These are phyloP conservation scores for Westerdykella sp. DNA, from an alignment of 2,329 filamentous ascomycete genomes.

Conservation along the genomic window DNA sequence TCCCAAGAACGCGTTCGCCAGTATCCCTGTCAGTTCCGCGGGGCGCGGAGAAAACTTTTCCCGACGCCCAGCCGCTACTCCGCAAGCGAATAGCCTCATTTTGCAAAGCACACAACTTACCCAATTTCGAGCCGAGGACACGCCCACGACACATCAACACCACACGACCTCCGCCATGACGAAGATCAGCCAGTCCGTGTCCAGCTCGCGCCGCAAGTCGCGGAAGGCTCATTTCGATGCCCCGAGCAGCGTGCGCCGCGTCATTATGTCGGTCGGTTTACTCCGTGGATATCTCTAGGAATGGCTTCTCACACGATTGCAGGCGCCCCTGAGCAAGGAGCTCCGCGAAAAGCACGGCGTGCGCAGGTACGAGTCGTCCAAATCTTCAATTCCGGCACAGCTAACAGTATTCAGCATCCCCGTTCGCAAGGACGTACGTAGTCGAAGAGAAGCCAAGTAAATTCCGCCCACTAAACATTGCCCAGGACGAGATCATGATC, in stretches of 20 bases:
- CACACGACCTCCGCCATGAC: constrained; percentile 54
- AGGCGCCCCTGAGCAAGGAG: constrained; percentile 58
- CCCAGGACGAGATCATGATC: constrained; percentile 73
- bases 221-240: constrained; percentile 97
- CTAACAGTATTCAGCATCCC: constrained; percentile 55
- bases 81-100: constrained; percentile 13
- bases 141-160: constrained; percentile 25
- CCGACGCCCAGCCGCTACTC: constrained; percentile 6
- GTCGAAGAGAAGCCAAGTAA: constrained; percentile 30
- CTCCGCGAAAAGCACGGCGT: constrained; percentile 99
- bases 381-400: neutral
- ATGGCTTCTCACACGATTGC: constrained; percentile 26
- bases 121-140: constrained; percentile 13
- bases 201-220: constrained; percentile 94
- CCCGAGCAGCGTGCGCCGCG: constrained; percentile 86
- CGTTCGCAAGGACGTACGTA: constrained; percentile 73
- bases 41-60: neutral
- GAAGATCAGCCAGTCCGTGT: constrained; percentile 58
- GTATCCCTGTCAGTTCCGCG: neutral
- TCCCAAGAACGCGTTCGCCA: too few species aligned
- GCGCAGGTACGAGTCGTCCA: constrained; percentile 63
- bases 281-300: constrained; percentile 42
- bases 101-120: constrained; percentile 8
- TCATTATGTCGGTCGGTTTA: constrained; percentile 79
- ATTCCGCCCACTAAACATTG: constrained; percentile 18